Percentiles rank a stretch among this genome's conserved stretches.
Evolutionary conservation across 228 moss, liverwort and hornwort genomes (phyloP).

Genomic region (Sphagnum fallax): DNA sequence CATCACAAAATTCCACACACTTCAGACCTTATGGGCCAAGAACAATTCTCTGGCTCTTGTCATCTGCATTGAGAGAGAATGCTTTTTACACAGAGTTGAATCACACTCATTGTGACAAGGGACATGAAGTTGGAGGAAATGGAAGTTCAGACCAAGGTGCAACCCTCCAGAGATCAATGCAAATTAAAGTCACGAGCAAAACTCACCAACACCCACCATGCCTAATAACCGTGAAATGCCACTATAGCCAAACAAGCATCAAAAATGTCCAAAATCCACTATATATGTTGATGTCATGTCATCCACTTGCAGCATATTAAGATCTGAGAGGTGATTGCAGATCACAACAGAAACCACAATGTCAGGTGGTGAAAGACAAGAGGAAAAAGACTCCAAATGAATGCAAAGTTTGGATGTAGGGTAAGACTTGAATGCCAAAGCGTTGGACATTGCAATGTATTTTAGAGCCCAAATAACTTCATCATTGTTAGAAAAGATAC

Average conservation of each 20-base stretch:
- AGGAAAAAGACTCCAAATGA: too few relatives aligned
- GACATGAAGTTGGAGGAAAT: conserved; percentile 48
- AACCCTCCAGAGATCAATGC: conserved; percentile 90
- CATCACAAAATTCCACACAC: too few relatives aligned
- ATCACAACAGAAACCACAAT: not conserved
- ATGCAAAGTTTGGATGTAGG: too few relatives aligned
- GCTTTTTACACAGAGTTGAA: conserved; percentile 88
- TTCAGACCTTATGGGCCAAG: too few relatives aligned
- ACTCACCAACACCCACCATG: conserved; percentile 62
- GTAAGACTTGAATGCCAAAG: too few relatives aligned
- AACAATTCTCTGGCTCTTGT: too few relatives aligned
- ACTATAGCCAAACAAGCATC: not conserved
- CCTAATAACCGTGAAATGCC: conserved; percentile 69
- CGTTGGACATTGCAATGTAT: too few relatives aligned
- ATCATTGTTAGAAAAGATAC: conserved; percentile 14
- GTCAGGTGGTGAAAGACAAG: too few relatives aligned
- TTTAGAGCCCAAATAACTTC: too few relatives aligned
- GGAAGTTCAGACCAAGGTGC: conserved; percentile 88
- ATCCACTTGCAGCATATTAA: not conserved
- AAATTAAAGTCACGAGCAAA: conserved; percentile 77
- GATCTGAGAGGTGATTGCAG: not conserved
- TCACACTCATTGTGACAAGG: conserved; percentile 44
- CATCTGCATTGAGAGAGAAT: conserved; percentile 76
- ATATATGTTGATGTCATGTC: not conserved
- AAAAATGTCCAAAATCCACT: not conserved